These are phyloP conservation scores for Neopestalotiopsis sp. DNA, from an alignment of 2,329 filamentous ascomycete genomes.

Conservation along the genomic window DNA sequence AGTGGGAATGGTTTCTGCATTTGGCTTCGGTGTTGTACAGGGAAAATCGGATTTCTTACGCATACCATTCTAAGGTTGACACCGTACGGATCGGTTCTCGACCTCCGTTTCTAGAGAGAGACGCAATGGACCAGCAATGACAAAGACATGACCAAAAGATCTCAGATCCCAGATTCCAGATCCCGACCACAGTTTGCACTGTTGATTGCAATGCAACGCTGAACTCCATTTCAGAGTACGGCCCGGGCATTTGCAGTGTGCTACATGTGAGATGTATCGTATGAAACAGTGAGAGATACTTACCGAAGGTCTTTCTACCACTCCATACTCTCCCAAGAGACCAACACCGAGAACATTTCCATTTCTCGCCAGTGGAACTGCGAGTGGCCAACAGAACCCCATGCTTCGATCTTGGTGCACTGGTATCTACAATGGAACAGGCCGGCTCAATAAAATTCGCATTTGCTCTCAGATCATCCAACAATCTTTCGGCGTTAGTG, in stretches of 20 bases:
- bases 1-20: constrained; percentile 30
- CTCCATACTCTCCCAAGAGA: neutral
- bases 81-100: constrained; percentile 29
- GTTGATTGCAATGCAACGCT: neutral
- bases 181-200: neutral
- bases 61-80: constrained; percentile 31
- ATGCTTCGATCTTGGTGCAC: too few relatives aligned
- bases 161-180: constrained; percentile 1
- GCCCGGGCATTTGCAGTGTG: neutral
- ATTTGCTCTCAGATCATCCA: too few relatives aligned
- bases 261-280: neutral
- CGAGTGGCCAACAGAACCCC: too few relatives aligned
- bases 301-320: neutral
- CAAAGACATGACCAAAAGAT: constrained; percentile 22
- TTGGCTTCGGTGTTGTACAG: constrained; percentile 37
- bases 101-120: constrained; percentile 26
- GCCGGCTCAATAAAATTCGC: too few relatives aligned
- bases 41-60: constrained; percentile 33
- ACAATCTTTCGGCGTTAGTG: too few relatives aligned
- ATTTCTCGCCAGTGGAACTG: too few relatives aligned
- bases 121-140: constrained; percentile 29
- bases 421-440: too few relatives aligned
- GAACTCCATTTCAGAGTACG: neutral
- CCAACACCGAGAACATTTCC: neutral
- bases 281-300: neutral